These are phyloP conservation scores for Alternaria sp. DNA, from an alignment of 2,329 filamentous ascomycete species.

Conservation along the genomic window DNA sequence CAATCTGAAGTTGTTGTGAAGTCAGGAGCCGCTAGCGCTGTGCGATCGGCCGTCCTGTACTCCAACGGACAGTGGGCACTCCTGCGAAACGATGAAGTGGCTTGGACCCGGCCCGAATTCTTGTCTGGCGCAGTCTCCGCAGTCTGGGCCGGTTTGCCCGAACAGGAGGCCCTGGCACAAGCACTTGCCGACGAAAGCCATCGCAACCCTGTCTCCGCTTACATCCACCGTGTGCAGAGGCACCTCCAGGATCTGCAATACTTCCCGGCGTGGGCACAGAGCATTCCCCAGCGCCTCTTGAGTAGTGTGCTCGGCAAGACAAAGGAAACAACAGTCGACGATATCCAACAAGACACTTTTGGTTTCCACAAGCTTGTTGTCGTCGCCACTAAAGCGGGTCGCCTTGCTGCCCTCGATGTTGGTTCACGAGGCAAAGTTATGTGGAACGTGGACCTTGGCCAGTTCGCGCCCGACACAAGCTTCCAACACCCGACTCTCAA, in stretches of 20 bases:
- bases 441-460: slow-evolving; percentile 73
- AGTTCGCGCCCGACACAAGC: slow-evolving; percentile 60
- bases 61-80: slow-evolving; percentile 78
- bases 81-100: slow-evolving; percentile 78
- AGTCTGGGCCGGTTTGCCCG: slow-evolving; percentile 77
- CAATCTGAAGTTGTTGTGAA: slow-evolving; percentile 84
- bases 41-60: slow-evolving; percentile 74
- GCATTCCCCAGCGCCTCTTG: slow-evolving; percentile 72
- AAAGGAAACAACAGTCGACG: slow-evolving; percentile 60
- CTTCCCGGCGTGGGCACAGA: slow-evolving; percentile 74
- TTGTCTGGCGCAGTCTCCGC: slow-evolving; percentile 81
- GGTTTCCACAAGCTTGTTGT: slow-evolving; percentile 88
- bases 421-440: slow-evolving; percentile 74
- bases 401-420: slow-evolving; percentile 79
- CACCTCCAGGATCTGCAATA: slow-evolving; percentile 79
- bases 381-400: slow-evolving; percentile 78
- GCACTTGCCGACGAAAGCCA: slow-evolving; percentile 87
- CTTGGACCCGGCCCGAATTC: slow-evolving; percentile 83
- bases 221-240: slow-evolving; percentile 82
- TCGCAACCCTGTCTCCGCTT: slow-evolving; percentile 79
- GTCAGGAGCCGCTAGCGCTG: slow-evolving; percentile 70
- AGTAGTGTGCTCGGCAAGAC: slow-evolving; percentile 62
- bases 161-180: slow-evolving; percentile 75
- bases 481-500: slow-evolving; percentile 66
- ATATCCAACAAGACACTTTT: slow-evolving; percentile 74